Evolutionary conservation across 75 land plant genomes (phyloP).

Genomic region (Adiantum capillusveneris): DNA sequence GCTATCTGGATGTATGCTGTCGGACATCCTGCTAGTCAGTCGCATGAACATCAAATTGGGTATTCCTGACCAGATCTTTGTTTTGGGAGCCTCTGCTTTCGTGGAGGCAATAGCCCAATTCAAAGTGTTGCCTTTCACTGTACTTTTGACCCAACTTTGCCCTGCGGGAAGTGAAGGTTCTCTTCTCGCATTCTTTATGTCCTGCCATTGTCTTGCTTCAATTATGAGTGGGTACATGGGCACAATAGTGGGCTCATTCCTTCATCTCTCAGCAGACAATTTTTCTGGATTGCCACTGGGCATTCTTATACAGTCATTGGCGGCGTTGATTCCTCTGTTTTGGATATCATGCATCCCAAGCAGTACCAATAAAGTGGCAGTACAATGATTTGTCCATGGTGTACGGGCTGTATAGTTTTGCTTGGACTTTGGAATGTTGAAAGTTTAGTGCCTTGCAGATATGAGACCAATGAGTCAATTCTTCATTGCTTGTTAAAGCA

Average conservation of each 20-base stretch:
- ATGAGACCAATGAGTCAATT: too few species aligned
- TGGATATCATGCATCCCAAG: slow-evolving; percentile 55
- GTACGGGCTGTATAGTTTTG: too few species aligned
- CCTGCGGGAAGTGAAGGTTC: slow-evolving; percentile 80
- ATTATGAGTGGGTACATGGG: slow-evolving; percentile 70
- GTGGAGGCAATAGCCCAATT: slow-evolving; percentile 81
- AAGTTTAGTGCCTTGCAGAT: too few species aligned
- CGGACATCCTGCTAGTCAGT: slow-evolving; percentile 61
- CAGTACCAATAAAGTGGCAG: neutral
- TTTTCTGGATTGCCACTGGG: slow-evolving; percentile 55
- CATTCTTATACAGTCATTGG: slow-evolving; percentile 53
- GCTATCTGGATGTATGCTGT: slow-evolving; percentile 52
- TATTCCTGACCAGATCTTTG: slow-evolving; percentile 54
- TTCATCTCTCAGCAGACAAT: slow-evolving; percentile 45
- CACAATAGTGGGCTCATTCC: slow-evolving; percentile 37
- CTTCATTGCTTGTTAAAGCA: too few species aligned
- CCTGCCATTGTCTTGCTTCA: slow-evolving; percentile 55
- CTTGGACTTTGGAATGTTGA: too few species aligned
- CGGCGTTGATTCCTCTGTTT: slow-evolving; percentile 57
- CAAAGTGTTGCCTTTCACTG: slow-evolving; percentile 61
- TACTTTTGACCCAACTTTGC: slow-evolving; percentile 61
- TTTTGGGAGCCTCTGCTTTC: slow-evolving; percentile 66
- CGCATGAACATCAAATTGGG: slow-evolving; percentile 55
- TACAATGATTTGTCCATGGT: too few species aligned
- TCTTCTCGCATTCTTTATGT: slow-evolving; percentile 59